Evolutionary conservation across 768 basidiomycete species (phyloP), one percentile per base, ranked within the genome.

Genomic region (Russula sp.): DNA sequence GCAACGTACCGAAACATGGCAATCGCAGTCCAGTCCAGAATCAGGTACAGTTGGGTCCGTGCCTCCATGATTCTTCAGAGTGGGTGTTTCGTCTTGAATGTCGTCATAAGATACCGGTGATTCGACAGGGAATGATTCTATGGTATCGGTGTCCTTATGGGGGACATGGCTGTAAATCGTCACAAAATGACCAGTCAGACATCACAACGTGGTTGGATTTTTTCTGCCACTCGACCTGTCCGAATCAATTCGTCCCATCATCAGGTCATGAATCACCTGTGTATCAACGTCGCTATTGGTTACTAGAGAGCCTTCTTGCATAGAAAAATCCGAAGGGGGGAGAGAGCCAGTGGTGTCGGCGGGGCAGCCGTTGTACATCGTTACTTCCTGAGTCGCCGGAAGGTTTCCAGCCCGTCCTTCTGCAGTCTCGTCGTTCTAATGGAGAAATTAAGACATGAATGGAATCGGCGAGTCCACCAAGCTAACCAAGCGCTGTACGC

Each of bases 1-100:
- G 30, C 40, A 13, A 61, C 42, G 56, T 71, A 88, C 90, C 56
- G 65, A 67, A 60, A 89, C 79, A 6, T 82, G 85, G 69, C 90
- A 92, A 66, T 88, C 87, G 69, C 90, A 92, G n/a, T 84, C 75
- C 26, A 87, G 67, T 3, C 76, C 80, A 11, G 74, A 75, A 65
- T 82, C 79, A 11, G 69, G 26, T 72, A 38, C 70, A 71, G 42
- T 63, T 57, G 24, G 44, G 51, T 42, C 66, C 64, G 50, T 60
- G 59, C 61, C 52, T 61, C 30, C 59, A 28, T 50, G 34, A 69
- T 63, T 68, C 71, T 14, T 57, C 61, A 18, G 49, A n/a, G 64
- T 26, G 10, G 46, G 34, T 38, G 7, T 8, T 49, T 58, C 24
- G 56, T 40, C 48, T 32, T 57, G 53, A 30, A 58, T 34, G 26